phyloP scores from a whole-genome alignment of 345 rosid species.

The Camelina hispida region DNA sequence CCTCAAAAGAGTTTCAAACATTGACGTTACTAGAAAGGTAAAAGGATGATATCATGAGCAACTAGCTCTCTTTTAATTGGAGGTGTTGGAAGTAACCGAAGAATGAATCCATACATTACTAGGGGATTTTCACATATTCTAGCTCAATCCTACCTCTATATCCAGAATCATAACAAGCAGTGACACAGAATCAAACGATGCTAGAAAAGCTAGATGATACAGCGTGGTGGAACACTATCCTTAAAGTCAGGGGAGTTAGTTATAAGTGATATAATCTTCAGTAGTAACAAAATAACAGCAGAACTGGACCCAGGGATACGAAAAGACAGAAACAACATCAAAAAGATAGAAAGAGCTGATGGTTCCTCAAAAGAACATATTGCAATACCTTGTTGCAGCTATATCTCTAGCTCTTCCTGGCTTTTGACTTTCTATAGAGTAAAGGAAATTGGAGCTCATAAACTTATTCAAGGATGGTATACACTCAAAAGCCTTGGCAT shows the following conservation, averaged over 20 bases:
- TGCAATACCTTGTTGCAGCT: slow-evolving; percentile 48
- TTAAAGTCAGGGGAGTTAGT: neutral
- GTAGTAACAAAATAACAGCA: slow-evolving; percentile 20
- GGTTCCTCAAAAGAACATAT: neutral
- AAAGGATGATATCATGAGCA: slow-evolving; percentile 12
- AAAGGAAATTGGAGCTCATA: slow-evolving; percentile 62
- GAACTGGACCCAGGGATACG: neutral
- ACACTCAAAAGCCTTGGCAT: slow-evolving; percentile 52
- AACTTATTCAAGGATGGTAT: slow-evolving; percentile 52
- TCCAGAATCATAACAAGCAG: slow-evolving; percentile 14
- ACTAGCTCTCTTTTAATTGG: neutral
- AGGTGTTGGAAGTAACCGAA: neutral
- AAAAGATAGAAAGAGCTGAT: neutral
- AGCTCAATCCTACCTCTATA: neutral
- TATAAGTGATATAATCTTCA: neutral
- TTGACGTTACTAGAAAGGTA: neutral
- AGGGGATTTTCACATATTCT: neutral
- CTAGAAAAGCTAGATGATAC: slow-evolving; percentile 13
- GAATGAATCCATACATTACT: neutral
- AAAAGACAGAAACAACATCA: neutral
- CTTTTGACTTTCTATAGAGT: slow-evolving; percentile 66
- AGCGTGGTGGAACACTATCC: neutral
- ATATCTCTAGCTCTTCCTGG: slow-evolving; percentile 47
- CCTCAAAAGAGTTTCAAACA: slow-evolving; percentile 10
- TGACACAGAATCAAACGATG: slow-evolving; percentile 24